Evolutionary conservation across 2,329 filamentous ascomycete genomes (phyloP), one percentile per base, ranked within the genome.

Genomic region (Cladophialophora chaetospira): DNA sequence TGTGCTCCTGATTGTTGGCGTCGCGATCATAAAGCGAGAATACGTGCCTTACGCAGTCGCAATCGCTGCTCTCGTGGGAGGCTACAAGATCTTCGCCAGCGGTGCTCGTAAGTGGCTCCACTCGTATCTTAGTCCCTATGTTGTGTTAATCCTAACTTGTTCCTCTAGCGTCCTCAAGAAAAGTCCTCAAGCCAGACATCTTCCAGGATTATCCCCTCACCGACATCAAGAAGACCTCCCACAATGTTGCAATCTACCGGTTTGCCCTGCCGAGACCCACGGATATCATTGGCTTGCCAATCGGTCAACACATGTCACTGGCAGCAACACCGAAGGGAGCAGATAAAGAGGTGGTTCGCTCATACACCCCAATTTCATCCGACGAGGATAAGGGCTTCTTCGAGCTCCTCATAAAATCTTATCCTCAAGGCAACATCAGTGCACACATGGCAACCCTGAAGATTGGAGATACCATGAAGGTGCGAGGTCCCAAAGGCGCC

Each of bases 191-290:
- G 78, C 91, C 92, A 28, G 85, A 87, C 66, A 81, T 82, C 48
- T 97, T 96, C 83, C 91, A 97, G 73, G 84, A 96, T 57, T 97
- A 97, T 71, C 87, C 90, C 72, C 87, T 99, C 67, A 87, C 88
- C 75, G 90, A 97, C 76, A 97, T 97, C 84, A 97, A 88, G 11
- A 83, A 95, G 65, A 87, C 97, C 69, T 96, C 93, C 28, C 94
- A 97, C 84, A 99, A 99, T 81, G 93, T 96, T 59, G 92, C 93
- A 75, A 96, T 99, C 79, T 99, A 97, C 82, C 91, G 94, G 70
- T 97, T 97, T 79, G 82, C 83, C 64, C 89, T 99, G 36, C 92
- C 92, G 55, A 81, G 81, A 49, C 78, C 86, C 36, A 87, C 80
- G 67, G 84, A 89, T 66, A 91, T 97, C 73, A 89, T 97, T 69